Conservation (phyloP, 495 filamentous ascomycete species). For the Xylaria venustula region DNA sequence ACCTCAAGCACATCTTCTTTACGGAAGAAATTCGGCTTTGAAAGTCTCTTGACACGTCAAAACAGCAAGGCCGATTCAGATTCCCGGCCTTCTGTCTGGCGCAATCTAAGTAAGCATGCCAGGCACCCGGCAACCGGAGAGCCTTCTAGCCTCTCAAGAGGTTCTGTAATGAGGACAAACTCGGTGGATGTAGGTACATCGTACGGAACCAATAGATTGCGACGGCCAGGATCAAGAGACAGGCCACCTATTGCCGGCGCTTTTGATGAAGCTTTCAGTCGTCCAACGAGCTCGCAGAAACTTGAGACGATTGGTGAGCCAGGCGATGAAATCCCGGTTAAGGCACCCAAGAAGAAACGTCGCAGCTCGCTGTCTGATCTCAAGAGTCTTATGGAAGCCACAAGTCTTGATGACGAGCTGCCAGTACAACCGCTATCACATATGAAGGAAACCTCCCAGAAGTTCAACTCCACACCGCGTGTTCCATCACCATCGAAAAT, state of each 20-base stretch:
- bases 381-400: constrained; percentile 55
- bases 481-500: constrained; percentile 42
- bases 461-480: constrained; percentile 46
- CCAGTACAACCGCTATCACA: constrained; percentile 40
- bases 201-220: constrained; percentile 43
- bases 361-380: constrained; percentile 92
- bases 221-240: constrained; percentile 68
- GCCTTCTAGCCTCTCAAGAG: constrained; percentile 57
- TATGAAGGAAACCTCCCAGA: constrained; percentile 60
- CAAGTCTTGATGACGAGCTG: constrained; percentile 43
- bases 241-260: constrained; percentile 60
- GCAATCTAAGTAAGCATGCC: constrained; percentile 83
- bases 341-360: constrained; percentile 68
- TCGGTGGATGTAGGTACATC: constrained; percentile 72
- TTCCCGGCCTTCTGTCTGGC: constrained; percentile 72
- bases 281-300: constrained; percentile 47
- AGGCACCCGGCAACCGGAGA: constrained; percentile 55
- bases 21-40: constrained; percentile 77
- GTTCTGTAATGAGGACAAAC: constrained; percentile 68
- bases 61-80: constrained; percentile 73
- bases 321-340: constrained; percentile 37
- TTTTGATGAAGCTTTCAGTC: constrained; percentile 51
- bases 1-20: constrained; percentile 76
- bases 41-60: constrained; percentile 64
- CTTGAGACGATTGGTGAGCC: constrained; percentile 52